Conservation (phyloP, 306 rosid genomes). For the Chamaecrista fasciculata region DNA sequence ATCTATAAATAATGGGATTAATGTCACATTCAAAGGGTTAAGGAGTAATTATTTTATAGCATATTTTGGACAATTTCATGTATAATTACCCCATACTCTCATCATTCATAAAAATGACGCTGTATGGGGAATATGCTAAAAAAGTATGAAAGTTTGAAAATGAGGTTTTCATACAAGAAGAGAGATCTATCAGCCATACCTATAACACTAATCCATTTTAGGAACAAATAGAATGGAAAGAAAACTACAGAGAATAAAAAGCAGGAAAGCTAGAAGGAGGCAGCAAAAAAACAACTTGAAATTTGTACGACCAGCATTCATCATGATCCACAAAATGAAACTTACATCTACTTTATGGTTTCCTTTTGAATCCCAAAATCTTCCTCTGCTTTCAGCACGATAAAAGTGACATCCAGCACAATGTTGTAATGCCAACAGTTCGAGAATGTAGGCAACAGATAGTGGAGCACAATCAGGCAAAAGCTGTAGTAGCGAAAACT, state of each 20-base stretch:
- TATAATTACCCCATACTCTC: not conserved
- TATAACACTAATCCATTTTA: not conserved
- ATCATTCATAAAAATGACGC: not conserved
- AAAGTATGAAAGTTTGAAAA: not conserved
- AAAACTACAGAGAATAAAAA: not conserved
- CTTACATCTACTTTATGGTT: constrained; percentile 67
- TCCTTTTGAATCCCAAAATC: constrained; percentile 73
- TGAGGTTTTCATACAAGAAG: too few species aligned
- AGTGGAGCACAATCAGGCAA: constrained; percentile 86
- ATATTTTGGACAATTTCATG: not conserved
- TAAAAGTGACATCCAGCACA: constrained; percentile 77
- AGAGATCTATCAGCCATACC: not conserved
- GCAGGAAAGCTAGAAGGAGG: not conserved
- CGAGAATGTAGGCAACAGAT: constrained; percentile 68
- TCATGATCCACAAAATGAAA: constrained; percentile 17
- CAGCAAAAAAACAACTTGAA: constrained; percentile 5
- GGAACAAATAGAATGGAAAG: not conserved
- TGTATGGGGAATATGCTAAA: not conserved
- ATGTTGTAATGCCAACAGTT: constrained; percentile 64
- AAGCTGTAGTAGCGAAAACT: constrained; percentile 55
- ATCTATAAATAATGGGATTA: constrained; percentile 1
- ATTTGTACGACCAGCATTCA: not conserved
- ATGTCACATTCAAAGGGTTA: not conserved
- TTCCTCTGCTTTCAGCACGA: constrained; percentile 76
- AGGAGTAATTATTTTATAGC: not conserved